Base-by-base conservation (phyloP, 139 green algal species). In the Nannochloris sp. region DNA sequence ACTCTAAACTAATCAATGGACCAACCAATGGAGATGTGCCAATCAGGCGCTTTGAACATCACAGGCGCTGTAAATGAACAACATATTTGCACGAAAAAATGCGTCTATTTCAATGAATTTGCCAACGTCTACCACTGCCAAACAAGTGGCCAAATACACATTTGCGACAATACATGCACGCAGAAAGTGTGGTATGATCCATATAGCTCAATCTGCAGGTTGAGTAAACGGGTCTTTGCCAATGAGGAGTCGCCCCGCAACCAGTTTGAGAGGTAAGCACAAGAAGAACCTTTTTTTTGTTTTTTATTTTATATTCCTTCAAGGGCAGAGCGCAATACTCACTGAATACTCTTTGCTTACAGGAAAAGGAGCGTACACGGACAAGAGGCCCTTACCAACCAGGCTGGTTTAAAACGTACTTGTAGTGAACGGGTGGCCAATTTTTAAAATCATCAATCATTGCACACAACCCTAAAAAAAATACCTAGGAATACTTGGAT, bases 161-260 rank as follows among this genome's bases (percentile, higher is more conserved):
- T 62, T 62, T 62, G 54, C 15, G 54, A 62, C 19, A n/a, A 44
- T 9, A 62, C 54, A 15, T 62, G 54, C 54, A 62, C 19, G 8
- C 54, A 62, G 19, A 44, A 23, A 44, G 15, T 62, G 15, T 62
- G 12, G 13, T 62, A 62, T 23, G 54, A 62, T 15, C 37, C 37
- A 27, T 45, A 44, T 23, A 47, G 15, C 12, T 23, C 12, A 23
- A 62, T 62, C 24, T 62, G 54, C 15, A 44, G 54, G 23, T 15
- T 62, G 13, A 62, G 54, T 45, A 62, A 62, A 47, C 54, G 54
- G 54, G 6, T 62, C 13, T 62, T 62, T 47, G 6, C 6, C 14
- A 19, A 46, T n/a, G 35, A n/a, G 15, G 12, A 23, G 8, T 6
- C 13, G 24, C 19, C 13, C 12, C 13, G 8, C 6, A 62, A 8